Evolutionary conservation across 345 rosid species (phyloP), one percentile per base, ranked within the genome.

Genomic region (Melastoma malabathricum): DNA sequence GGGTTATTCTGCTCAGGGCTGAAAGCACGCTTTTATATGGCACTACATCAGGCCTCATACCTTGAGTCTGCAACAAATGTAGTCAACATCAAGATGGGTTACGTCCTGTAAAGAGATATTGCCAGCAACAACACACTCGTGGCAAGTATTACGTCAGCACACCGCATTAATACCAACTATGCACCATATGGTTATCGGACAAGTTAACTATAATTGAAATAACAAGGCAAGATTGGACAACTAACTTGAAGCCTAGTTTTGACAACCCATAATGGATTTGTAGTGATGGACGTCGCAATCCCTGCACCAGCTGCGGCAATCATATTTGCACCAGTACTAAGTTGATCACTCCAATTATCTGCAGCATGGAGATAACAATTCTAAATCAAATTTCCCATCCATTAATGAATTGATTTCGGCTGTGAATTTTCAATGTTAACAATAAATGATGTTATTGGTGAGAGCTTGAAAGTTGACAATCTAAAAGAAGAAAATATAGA

Each of bases 221-320:
- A 34, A 34, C 6, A 16, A 46, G 18, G 19, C 10, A 9, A 14
- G 22, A 46, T 25, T 52, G 43, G n/a, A 13, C 29, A 45, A 74
- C 82, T 64, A 57, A 87, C 98, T 78, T 87, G 93, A 56, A 87
- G 82, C 60, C 98, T 79, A 60, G 96, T 92, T 78, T 92, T 87
- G 61, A 92, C 98, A 72, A 87, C 98, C 98, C 98, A 92, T 56
- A 92, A 70, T 44, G 98, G 98, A 66, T 87, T 92, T 23, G 98
- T 92, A 47, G 74, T 68, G 56, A 81, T 66, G 56, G 95, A 71
- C 23, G 98, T 92, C 56, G 95, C 82, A 64, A 83, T 94, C 59
- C 98, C 98, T 50, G 98, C 97, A 15, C 94, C 82, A 18, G 90
- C 93, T 59, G 98, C 98, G 57, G 94, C 97, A 61, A 88, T 50